Evolutionary conservation across 306 rosid species (phyloP).

Genomic region (Canavalia gladiata): DNA sequence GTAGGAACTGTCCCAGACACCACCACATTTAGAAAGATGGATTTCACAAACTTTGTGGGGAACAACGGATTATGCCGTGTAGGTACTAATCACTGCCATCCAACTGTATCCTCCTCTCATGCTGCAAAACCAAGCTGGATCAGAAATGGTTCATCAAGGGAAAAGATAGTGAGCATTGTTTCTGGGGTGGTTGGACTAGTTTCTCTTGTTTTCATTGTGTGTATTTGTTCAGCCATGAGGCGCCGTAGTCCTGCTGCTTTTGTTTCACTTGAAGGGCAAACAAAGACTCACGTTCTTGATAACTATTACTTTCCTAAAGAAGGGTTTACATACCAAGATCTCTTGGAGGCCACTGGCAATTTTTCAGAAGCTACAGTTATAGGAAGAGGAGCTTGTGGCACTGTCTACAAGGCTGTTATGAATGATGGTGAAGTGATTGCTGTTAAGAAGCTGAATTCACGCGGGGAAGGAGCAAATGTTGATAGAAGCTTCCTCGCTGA

Average conservation of each 20-base stretch:
- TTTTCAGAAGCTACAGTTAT: slow-evolving; percentile 69
- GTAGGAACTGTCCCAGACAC: slow-evolving; percentile 80
- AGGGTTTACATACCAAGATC: slow-evolving; percentile 85
- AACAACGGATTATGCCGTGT: slow-evolving; percentile 76
- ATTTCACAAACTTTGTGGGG: slow-evolving; percentile 73
- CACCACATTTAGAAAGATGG: slow-evolving; percentile 76
- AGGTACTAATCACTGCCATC: slow-evolving; percentile 61
- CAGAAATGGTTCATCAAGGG: slow-evolving; percentile 60
- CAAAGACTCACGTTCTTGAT: slow-evolving; percentile 59
- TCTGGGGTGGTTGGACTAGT: slow-evolving; percentile 62
- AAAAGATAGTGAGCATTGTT: slow-evolving; percentile 66
- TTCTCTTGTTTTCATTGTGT: slow-evolving; percentile 65
- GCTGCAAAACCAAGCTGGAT: slow-evolving; percentile 58
- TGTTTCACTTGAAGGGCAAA: slow-evolving; percentile 61
- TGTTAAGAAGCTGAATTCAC: slow-evolving; percentile 81
- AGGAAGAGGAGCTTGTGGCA: slow-evolving; percentile 94
- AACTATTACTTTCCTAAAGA: slow-evolving; percentile 84
- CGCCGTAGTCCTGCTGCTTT: slow-evolving; percentile 52
- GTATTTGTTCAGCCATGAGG: slow-evolving; percentile 64
- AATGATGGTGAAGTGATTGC: slow-evolving; percentile 73
- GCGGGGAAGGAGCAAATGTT: slow-evolving; percentile 70
- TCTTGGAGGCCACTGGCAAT: slow-evolving; percentile 78
- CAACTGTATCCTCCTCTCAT: slow-evolving; percentile 51
- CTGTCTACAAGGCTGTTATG: slow-evolving; percentile 88
- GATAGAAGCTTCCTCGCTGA: slow-evolving; percentile 87